Conservation (phyloP, 108 stramenopile species). For the Cyclotella choctawhatcheeana region DNA sequence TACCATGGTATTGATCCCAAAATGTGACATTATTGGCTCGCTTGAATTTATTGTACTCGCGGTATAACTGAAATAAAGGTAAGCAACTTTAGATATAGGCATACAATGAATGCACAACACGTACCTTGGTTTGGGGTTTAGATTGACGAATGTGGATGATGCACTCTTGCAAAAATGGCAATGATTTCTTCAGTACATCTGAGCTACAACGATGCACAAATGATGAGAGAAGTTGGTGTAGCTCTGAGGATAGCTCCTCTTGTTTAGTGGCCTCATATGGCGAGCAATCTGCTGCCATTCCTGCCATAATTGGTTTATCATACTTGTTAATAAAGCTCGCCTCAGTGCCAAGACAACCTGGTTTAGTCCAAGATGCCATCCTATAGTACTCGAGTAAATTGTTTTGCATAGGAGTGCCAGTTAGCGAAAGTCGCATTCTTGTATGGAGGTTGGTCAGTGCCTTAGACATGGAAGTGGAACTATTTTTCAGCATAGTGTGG, state of each 20-base stretch:
- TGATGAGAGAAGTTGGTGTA: constrained; percentile 50
- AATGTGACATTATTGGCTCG: constrained; percentile 42
- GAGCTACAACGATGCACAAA: constrained; percentile 67
- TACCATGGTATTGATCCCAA: constrained; percentile 55
- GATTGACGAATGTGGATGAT: constrained; percentile 72
- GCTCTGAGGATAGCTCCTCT: constrained; percentile 29
- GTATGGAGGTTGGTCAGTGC: constrained; percentile 52
- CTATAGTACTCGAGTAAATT: constrained; percentile 67
- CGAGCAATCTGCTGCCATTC: constrained; percentile 54
- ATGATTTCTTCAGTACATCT: constrained; percentile 52
- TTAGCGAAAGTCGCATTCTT: constrained; percentile 61
- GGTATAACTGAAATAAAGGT: constrained; percentile 37
- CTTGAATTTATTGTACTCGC: constrained; percentile 46
- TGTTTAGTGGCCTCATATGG: constrained; percentile 34
- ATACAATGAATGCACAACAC: background rate
- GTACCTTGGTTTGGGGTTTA: constrained; percentile 52
- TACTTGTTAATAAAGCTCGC: constrained; percentile 51
- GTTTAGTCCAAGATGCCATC: constrained; percentile 66
- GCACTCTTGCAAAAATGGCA: constrained; percentile 67
- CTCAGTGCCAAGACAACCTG: constrained; percentile 59
- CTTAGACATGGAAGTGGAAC: constrained; percentile 51
- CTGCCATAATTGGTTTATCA: constrained; percentile 59
- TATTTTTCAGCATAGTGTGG: constrained; percentile 69
- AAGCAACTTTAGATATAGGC: background rate
- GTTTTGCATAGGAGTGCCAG: constrained; percentile 54